Evolutionary conservation across 305 asterid species (phyloP).

Genomic region (Fraxinus baroniana): DNA sequence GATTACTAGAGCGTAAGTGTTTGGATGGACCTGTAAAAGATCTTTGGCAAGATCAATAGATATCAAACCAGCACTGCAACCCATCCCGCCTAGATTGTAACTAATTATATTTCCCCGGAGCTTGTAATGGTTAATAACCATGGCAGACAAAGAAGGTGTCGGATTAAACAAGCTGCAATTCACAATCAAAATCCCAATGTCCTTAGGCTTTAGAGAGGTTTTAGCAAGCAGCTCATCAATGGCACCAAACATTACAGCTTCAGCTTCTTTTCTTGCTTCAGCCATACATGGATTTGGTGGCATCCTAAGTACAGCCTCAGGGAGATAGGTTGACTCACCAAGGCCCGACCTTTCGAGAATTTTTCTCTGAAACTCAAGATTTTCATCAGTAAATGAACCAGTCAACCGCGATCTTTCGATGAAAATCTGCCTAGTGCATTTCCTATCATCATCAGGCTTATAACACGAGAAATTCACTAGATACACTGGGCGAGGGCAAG

Average conservation of each 20-base stretch:
- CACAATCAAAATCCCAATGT: slow-evolving; percentile 28
- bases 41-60: slow-evolving; percentile 29
- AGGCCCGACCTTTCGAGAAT: slow-evolving; percentile 32
- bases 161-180: slow-evolving; percentile 34
- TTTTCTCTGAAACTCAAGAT: slow-evolving; percentile 27
- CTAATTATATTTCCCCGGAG: slow-evolving; percentile 29
- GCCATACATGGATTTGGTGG: slow-evolving; percentile 33
- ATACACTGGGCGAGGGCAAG: slow-evolving; percentile 31
- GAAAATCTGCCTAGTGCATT: slow-evolving; percentile 28
- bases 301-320: slow-evolving; percentile 26
- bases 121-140: slow-evolving; percentile 29
- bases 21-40: slow-evolving; percentile 31
- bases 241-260: slow-evolving; percentile 30
- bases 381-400: slow-evolving; percentile 26
- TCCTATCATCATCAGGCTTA: slow-evolving; percentile 30
- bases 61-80: slow-evolving; percentile 33
- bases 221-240: slow-evolving; percentile 29
- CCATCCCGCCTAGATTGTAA: slow-evolving; percentile 31
- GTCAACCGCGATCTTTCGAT: slow-evolving; percentile 25
- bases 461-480: slow-evolving; percentile 34
- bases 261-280: slow-evolving; percentile 33
- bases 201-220: slow-evolving; percentile 28
- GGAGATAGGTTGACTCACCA: slow-evolving; percentile 27
- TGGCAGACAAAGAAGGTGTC: slow-evolving; percentile 31
- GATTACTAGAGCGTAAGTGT: slow-evolving; percentile 26